phyloP scores from a whole-genome alignment of 441 rosid genomes.

The Corymbia calophylla region DNA sequence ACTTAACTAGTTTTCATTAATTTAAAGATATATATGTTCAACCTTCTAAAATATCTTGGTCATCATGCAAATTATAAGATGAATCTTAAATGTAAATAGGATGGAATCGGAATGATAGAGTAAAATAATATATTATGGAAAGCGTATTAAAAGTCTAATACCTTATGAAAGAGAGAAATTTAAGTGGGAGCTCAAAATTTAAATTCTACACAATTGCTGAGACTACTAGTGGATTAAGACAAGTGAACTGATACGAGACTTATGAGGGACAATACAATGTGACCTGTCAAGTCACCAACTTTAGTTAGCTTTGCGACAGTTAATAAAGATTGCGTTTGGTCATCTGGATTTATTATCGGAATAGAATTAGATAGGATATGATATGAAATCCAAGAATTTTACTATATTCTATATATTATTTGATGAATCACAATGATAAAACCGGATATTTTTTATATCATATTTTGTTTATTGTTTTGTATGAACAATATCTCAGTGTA shows the following conservation, averaged over 20 bases:
- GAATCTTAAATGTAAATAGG: too few relatives aligned
- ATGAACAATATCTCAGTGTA: too few relatives aligned
- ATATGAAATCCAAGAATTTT: too few relatives aligned
- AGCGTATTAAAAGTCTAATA: neutral
- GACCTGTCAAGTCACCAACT: neutral
- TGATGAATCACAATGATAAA: neutral
- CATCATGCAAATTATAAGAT: too few relatives aligned
- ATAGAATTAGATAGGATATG: too few relatives aligned
- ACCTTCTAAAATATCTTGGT: neutral
- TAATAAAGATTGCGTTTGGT: neutral
- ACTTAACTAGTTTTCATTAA: too few relatives aligned
- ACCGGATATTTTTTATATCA: too few relatives aligned
- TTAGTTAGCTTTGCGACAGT: too few relatives aligned
- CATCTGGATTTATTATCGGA: rapidly evolving
- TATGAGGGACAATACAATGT: neutral
- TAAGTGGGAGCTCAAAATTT: too few relatives aligned
- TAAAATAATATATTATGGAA: neutral
- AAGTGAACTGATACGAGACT: neutral
- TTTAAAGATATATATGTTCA: neutral
- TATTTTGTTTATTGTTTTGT: too few relatives aligned
- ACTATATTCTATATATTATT: too few relatives aligned
- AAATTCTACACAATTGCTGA: neutral
- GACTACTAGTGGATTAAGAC: neutral
- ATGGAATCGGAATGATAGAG: neutral
- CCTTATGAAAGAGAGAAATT: neutral